Evolutionary conservation across 2,329 filamentous ascomycete genomes (phyloP), one percentile per base, ranked within the genome.

Genomic region (Sporothrix luriei): DNA sequence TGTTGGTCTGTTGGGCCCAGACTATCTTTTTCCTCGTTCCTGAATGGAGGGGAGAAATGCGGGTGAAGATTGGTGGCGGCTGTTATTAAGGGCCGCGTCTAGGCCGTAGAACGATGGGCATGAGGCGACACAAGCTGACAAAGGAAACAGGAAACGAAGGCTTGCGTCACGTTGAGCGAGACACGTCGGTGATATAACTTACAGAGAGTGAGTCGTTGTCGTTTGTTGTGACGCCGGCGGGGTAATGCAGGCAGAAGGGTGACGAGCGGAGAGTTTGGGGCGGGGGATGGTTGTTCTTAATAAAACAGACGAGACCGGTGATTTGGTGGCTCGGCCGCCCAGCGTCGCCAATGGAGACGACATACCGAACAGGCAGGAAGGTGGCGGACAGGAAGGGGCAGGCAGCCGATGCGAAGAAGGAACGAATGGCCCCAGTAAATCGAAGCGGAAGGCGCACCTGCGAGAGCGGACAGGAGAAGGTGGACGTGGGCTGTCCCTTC

Each of bases 221-320:
- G 65, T 33, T 62, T 68, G 26, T 51, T 66, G 70, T 70, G 72
- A 73, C 72, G 70, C 69, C 71, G 72, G 72, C 72, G 72, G 72
- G 69, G 72, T 65, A 67, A 21, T n/a, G 38, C 33, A 64, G 59
- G 46, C 57, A 52, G 67, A 54, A 26, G 52, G 61, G 59, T 55
- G 26, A 38, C 19, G 16, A 49, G 69, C 59, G 66, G 71, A 68
- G 68, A 59, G 68, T 49, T 21, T 26, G n/a, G 29, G 40, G 68
- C 62, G 68, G 67, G 69, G 70, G 65, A 55, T 57, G 69, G 66
- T 49, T 26, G 52, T 29, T 73, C 65, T 69, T 57, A 72, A 54
- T 72, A 72, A 68, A 55, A 54, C 61, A 5, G 66, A 61, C 33
- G 59, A 67, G 24, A 69, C 43, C 54, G 55, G 40, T 40, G 68